Conservation (phyloP, 495 filamentous ascomycete species). For the Penicillium bovifimosum region DNA sequence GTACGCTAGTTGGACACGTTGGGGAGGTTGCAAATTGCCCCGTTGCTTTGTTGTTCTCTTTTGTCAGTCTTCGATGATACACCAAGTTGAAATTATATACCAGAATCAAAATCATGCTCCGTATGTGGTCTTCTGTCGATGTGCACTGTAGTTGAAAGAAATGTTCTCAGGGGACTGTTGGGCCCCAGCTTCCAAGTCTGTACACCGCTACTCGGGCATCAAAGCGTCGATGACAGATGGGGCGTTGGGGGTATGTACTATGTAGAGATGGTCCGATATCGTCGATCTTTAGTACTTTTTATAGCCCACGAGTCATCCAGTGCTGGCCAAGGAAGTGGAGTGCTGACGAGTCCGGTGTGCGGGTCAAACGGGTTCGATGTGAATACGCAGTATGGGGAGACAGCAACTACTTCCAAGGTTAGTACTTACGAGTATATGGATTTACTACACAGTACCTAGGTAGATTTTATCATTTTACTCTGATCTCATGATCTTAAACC, state of each 20-base stretch:
- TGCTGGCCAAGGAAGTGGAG: neutral
- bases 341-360: no score
- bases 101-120: slow-evolving; percentile 17
- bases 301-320: neutral
- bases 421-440: no score
- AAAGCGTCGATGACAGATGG: slow-evolving; percentile 3
- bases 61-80: slow-evolving; percentile 24
- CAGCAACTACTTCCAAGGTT: no score
- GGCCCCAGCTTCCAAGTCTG: neutral
- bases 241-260: no score
- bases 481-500: no score
- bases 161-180: neutral
- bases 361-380: no score
- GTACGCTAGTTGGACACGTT: slow-evolving; percentile 3
- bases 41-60: slow-evolving; percentile 6
- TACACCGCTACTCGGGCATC: slow-evolving; percentile 16
- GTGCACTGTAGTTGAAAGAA: neutral
- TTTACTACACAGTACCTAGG: no score
- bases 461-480: no score
- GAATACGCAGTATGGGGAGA: no score
- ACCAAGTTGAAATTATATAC: slow-evolving; percentile 30
- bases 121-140: neutral
- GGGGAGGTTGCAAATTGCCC: neutral
- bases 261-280: neutral
- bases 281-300: neutral